Evolutionary conservation across 192 early-diverging fungal species (phyloP), one percentile per base, ranked within the genome.

Genomic region (Backusella tarrabulga): DNA sequence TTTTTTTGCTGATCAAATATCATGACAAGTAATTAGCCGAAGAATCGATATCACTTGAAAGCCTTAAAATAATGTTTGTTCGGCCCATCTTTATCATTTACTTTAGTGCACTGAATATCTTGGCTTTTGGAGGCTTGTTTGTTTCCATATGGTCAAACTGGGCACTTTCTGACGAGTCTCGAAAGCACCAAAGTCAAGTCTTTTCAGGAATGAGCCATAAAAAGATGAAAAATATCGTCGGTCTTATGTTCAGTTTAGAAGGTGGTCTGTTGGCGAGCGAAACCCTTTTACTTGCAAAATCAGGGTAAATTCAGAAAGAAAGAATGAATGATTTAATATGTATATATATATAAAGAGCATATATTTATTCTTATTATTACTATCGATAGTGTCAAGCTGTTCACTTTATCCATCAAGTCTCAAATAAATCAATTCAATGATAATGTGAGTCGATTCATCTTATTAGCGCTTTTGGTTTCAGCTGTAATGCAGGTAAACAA

Each of bases 211-310:
- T 84, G 35, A 68, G 72, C 17, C 56, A 74, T 0, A 75, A 73
- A 73, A 85, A 83, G 72, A 77, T 87, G 52, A 86, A 84, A 54
- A 86, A 85, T 66, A 70, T 84, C 1, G 84, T 90, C 15, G 89
- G 85, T 50, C 86, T 90, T 73, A 85, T 84, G 76, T 88, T 88
- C 81, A 83, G 85, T 40, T 69, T 85, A 0, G 85, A 85, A n/a
- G 89, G 89, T 38, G 89, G 89, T 8, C 66, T 90, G 19, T 72
- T 90, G n/a, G 86, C 89, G 12, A 87, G 87, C 63, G 84, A 90
- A 56, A 90, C 89, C 1, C 76, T 90, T 32, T 74, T 90, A 42
- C 60, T 90, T 46, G 89, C 89, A 56, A 90, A 90, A 75, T 86
- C 85, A 34, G 89, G 89, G 85, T 86, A 76, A 78, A 73, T 23